Conservation (phyloP, 495 filamentous ascomycete genomes). For the Talaromyces adpressus region DNA sequence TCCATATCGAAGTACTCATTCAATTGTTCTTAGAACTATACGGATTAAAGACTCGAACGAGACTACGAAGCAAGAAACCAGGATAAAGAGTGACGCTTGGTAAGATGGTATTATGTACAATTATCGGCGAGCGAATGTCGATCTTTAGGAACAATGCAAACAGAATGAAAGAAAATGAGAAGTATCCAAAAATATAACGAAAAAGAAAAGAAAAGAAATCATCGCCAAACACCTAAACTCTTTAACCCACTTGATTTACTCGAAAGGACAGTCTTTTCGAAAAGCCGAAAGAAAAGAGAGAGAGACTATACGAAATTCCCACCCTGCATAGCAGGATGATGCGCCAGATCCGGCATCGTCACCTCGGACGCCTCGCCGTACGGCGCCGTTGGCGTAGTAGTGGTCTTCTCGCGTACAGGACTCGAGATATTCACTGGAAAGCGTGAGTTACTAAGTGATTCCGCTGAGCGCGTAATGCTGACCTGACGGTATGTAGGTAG, state of each 20-base stretch:
- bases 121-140: conserved; percentile 7
- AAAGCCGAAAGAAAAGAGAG: background rate
- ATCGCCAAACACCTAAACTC: background rate
- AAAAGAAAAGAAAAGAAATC: background rate
- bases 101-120: conserved; percentile 8
- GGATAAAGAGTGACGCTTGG: background rate
- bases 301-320: conserved; percentile 9
- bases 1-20: background rate
- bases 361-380: conserved; percentile 21
- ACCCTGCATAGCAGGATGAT: conserved; percentile 40
- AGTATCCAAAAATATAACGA: background rate
- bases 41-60: background rate
- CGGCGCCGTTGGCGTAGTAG: conserved; percentile 24
- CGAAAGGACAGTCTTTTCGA: background rate
- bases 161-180: background rate
- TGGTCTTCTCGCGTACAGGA: conserved; percentile 26
- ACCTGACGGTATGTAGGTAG: conserved; percentile 38
- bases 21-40: background rate
- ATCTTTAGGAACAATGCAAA: background rate
- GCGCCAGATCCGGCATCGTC: conserved; percentile 34
- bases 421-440: conserved; percentile 41
- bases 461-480: conserved; percentile 23
- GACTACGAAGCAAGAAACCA: background rate
- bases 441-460: conserved; percentile 27
- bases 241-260: background rate